Conservation (phyloP, 164 flowering plant genomes). For the Sextonia rubra region DNA sequence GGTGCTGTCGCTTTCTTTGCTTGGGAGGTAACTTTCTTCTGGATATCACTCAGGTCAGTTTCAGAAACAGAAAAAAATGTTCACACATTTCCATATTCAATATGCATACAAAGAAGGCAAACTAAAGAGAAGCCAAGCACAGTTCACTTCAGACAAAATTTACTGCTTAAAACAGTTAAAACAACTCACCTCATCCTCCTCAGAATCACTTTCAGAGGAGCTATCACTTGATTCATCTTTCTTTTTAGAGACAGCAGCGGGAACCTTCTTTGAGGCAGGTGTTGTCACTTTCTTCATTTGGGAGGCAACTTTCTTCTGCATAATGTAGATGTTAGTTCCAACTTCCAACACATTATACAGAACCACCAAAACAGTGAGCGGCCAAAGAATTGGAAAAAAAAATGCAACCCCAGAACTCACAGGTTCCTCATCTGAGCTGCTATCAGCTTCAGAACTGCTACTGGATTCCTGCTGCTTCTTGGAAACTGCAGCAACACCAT, state of each 20-base stretch:
- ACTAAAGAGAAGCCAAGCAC: too few relatives aligned
- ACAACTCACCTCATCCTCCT: conserved; percentile 16
- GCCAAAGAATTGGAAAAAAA: neutral
- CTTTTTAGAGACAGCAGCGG: conserved; percentile 19
- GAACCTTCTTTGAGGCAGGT: conserved; percentile 11
- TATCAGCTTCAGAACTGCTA: conserved; percentile 22
- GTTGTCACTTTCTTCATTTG: conserved; percentile 11
- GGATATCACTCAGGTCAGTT: neutral
- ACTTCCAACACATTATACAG: neutral
- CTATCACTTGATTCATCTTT: conserved; percentile 28
- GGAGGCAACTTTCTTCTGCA: conserved; percentile 8
- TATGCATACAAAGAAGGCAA: too few relatives aligned
- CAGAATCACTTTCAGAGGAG: conserved; percentile 25
- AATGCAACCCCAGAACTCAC: conserved; percentile 2
- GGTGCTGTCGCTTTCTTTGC: conserved; percentile 12
- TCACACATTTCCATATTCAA: too few relatives aligned
- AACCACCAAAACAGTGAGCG: neutral
- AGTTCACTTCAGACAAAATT: too few relatives aligned
- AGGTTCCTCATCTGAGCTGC: conserved; percentile 28
- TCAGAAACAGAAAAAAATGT: too few relatives aligned
- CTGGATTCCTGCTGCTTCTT: conserved; percentile 33
- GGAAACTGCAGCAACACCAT: conserved; percentile 14
- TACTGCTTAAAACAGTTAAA: neutral
- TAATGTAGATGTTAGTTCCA: neutral
- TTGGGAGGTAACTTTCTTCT: conserved; percentile 6